Evolutionary conservation across 2,329 filamentous ascomycete genomes (phyloP).

Genomic region (Dendryphion nanum): DNA sequence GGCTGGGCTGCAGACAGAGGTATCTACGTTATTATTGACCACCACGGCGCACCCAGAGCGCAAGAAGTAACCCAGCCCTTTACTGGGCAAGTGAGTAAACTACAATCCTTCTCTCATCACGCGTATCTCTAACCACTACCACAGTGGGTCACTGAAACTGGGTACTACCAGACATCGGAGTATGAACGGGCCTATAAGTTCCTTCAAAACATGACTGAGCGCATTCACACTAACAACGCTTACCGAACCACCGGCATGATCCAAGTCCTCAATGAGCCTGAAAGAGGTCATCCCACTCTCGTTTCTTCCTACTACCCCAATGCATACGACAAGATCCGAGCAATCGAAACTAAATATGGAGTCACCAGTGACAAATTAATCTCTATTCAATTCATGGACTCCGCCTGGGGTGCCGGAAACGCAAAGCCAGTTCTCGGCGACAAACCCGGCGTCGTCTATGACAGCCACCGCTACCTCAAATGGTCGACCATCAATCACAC

Average conservation of each 20-base stretch:
- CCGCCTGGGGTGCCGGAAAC: conserved; percentile 57
- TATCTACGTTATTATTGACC: conserved; percentile 55
- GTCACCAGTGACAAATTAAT: conserved; percentile 46
- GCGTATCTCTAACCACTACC: no score
- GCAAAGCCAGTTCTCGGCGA: conserved; percentile 46
- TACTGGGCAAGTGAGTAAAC: conserved; percentile 42
- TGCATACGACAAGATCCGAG: conserved; percentile 48
- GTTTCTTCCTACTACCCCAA: conserved; percentile 47
- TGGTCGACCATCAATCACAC: conserved; percentile 49
- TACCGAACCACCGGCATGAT: conserved; percentile 60
- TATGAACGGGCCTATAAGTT: conserved; percentile 57
- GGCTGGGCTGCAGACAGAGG: conserved; percentile 50
- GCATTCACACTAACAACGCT: conserved; percentile 49
- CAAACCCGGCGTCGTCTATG: conserved; percentile 51
- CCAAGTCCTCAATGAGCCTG: conserved; percentile 59
- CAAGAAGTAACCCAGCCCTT: conserved; percentile 49
- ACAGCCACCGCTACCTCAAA: conserved; percentile 61
- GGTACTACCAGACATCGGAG: conserved; percentile 58
- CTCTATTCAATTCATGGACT: conserved; percentile 56
- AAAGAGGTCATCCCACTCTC: conserved; percentile 34
- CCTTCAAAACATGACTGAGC: conserved; percentile 56
- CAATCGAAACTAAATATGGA: conserved; percentile 46
- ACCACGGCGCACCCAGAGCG: conserved; percentile 54
- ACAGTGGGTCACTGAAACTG: conserved; percentile 40
- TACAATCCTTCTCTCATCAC: no score